These are phyloP conservation scores for Hibiscus tridactylites DNA, from an alignment of 345 rosid species.

Conservation along the genomic window DNA sequence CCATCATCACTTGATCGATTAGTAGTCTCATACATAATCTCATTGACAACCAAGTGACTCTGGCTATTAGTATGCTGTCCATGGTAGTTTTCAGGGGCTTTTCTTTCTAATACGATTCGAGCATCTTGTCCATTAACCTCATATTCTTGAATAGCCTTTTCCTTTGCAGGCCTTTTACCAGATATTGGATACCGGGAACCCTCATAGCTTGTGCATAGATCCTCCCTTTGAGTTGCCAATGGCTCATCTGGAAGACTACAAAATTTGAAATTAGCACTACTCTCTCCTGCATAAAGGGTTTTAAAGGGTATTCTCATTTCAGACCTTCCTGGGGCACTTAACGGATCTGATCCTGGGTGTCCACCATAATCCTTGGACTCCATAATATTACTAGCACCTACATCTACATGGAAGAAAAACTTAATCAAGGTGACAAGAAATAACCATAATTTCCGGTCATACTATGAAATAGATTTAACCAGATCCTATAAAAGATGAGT, in stretches of 20 bases:
- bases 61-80: constrained; percentile 9
- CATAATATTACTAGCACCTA: constrained; percentile 35
- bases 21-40: constrained; percentile 15
- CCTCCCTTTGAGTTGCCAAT: neutral
- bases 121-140: neutral
- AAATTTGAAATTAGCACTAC: neutral
- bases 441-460: constrained; percentile 4
- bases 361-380: constrained; percentile 20
- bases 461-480: neutral
- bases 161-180: neutral
- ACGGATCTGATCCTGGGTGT: constrained; percentile 15
- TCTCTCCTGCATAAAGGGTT: constrained; percentile 1
- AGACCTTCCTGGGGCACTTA: neutral
- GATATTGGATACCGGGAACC: neutral
- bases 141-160: neutral
- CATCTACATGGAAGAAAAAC: constrained; percentile 44
- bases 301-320: constrained; percentile 1
- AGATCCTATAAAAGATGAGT: neutral
- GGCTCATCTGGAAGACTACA: neutral
- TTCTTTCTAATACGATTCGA: neutral
- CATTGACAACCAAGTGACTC: constrained; percentile 12
- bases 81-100: neutral
- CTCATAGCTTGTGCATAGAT: neutral
- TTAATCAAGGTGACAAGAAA: constrained; percentile 15
- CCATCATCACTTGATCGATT: constrained; percentile 7